Conservation (phyloP, 306 rosid species). For the Fragaria nilgerrensis region DNA sequence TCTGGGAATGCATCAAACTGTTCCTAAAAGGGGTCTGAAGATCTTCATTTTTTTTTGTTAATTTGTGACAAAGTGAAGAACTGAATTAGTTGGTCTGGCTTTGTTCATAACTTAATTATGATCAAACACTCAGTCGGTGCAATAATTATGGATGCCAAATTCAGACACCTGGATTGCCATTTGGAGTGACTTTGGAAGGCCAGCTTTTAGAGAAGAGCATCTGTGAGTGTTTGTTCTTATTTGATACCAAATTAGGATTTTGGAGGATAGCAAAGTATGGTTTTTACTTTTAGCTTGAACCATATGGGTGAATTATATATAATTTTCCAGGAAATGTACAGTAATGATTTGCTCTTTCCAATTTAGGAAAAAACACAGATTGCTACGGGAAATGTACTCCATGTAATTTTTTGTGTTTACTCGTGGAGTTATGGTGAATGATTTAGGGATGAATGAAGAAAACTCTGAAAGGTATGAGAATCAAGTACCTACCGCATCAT, state of each 20-base stretch:
- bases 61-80: no score
- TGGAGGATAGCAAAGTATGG: background rate
- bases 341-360: background rate
- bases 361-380: background rate
- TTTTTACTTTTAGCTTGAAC: background rate
- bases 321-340: background rate
- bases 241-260: background rate
- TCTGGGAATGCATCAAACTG: background rate
- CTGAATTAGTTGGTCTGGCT: background rate
- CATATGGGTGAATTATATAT: background rate
- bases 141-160: background rate
- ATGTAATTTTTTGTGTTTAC: background rate
- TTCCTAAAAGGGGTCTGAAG: background rate
- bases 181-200: background rate
- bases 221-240: background rate
- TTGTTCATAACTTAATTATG: background rate
- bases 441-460: background rate
- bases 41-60: no score
- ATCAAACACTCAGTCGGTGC: background rate
- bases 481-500: no score
- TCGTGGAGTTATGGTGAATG: no score
- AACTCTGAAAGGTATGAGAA: background rate
- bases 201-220: background rate
- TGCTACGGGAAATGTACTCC: background rate
- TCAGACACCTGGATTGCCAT: conserved; percentile 1